Evolutionary conservation across 257 asterid genomes (phyloP).

Genomic region (Jaltomata sinuosa): DNA sequence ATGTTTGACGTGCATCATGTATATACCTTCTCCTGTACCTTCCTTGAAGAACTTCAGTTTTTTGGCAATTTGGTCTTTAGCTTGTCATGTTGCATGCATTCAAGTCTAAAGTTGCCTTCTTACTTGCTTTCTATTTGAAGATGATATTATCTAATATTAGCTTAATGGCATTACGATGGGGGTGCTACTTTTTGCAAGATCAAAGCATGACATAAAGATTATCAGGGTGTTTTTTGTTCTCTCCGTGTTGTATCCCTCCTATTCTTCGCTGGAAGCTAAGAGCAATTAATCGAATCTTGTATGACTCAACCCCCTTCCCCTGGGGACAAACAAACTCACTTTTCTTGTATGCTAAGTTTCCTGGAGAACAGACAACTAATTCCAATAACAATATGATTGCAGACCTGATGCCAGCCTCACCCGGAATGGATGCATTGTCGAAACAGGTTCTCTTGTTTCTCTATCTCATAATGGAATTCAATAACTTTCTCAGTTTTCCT

Average conservation of each 20-base stretch:
- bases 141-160: neutral
- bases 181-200: neutral
- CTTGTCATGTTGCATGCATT: neutral
- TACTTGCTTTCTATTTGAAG: neutral
- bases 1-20: neutral
- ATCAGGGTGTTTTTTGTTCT: neutral
- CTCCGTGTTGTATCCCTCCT: neutral
- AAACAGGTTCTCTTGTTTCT: neutral
- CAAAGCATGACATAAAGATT: neutral
- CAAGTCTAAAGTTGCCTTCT: neutral
- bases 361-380: neutral
- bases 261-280: neutral
- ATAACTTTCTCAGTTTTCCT: neutral
- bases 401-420: conserved; percentile 1
- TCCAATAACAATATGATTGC: neutral
- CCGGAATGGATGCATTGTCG: neutral
- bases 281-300: neutral
- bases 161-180: neutral
- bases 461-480: neutral
- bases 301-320: neutral
- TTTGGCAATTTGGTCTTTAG: neutral
- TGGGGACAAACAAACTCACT: fast-evolving
- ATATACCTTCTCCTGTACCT: neutral
- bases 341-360: neutral
- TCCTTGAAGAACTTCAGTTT: neutral